Evolutionary conservation across 2,329 filamentous ascomycete species (phyloP).

Genomic region (Corniculantispora saksenae): DNA sequence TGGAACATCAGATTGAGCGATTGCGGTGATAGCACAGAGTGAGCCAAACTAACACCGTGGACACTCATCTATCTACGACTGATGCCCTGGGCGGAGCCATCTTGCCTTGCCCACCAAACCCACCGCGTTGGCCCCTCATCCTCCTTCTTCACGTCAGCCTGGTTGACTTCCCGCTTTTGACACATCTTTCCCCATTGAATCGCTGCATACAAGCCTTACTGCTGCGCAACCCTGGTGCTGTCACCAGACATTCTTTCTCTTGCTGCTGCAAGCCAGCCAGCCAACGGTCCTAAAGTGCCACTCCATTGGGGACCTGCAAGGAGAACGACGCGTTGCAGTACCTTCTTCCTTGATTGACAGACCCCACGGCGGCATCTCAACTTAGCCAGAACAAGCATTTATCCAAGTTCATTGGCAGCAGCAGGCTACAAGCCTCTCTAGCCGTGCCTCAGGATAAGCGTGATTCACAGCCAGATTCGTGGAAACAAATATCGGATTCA

Average conservation of each 20-base stretch:
- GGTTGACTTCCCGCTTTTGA: slow-evolving; percentile 10
- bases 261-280: not conserved
- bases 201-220: not conserved
- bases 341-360: not conserved
- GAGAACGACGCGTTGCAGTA: not conserved
- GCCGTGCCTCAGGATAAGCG: not conserved
- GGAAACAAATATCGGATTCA: not conserved
- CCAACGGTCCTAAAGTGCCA: not conserved
- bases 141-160: slow-evolving; percentile 7
- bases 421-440: not conserved
- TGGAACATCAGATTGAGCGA: not conserved
- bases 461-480: not conserved
- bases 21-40: not conserved
- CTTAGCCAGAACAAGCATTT: not conserved
- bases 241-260: not conserved
- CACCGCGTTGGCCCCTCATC: slow-evolving; percentile 11
- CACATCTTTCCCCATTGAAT: not conserved
- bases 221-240: not conserved
- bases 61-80: slow-evolving; percentile 11
- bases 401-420: not conserved
- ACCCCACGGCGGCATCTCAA: slow-evolving; percentile 4
- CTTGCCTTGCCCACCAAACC: slow-evolving; percentile 9
- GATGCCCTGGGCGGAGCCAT: slow-evolving; percentile 16
- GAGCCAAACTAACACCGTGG: not conserved
- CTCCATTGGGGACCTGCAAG: slow-evolving; percentile 5